Base-by-base conservation (phyloP, 1,284 basidiomycete species). In the Trichosporon ovoides region DNA sequence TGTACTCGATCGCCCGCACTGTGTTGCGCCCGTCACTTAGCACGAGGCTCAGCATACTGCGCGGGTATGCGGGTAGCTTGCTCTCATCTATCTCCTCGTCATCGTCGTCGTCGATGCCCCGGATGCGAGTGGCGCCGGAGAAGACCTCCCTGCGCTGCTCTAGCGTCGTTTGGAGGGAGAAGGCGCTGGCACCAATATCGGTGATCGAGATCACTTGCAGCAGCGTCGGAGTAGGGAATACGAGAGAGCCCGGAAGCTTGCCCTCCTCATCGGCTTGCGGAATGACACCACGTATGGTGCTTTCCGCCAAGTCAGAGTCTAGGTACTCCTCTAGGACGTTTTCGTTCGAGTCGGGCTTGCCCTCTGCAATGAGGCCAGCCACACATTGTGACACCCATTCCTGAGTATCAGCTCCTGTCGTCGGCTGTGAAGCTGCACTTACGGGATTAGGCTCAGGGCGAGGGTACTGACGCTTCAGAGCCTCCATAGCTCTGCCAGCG, bases 101-200 rank as follows among this genome's bases (percentile, higher is more conserved):
- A 11, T 64, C 68, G n/a, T 62, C 59, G 48, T 77, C 74, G 38
- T 67, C 69, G 61, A 78, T 69, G 28, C 74, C 56, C 13, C 75
- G 52, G 34, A 78, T 76, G 16, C 68, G 59, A 36, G 67, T 72
- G 19, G 61, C 64, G 31, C 76, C 76, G 0, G 68, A 68, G 13
- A 78, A 55, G 1, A 77, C 68, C 40, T 77, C 76, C 19, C 68
- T 66, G 2, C 76, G 68, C 56, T 69, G 68, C 52, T 78, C 74
- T 53, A 72, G 68, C 2, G 66, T 62, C 14, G 67, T 73, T 31
- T 69, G 65, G 5, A 76, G 70, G 36, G 71, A 62, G 55, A 76
- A 74, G 4, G 75, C 76, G 1, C 68, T 72, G 11, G 65, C 63
- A 7, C 73, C 74, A 11, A 77, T 66, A 38, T 78, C 76, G 11